Percentiles rank a stretch among this genome's conserved stretches.
Conservation (phyloP, 768 basidiomycete species). For the Mycena indigotica region DNA sequence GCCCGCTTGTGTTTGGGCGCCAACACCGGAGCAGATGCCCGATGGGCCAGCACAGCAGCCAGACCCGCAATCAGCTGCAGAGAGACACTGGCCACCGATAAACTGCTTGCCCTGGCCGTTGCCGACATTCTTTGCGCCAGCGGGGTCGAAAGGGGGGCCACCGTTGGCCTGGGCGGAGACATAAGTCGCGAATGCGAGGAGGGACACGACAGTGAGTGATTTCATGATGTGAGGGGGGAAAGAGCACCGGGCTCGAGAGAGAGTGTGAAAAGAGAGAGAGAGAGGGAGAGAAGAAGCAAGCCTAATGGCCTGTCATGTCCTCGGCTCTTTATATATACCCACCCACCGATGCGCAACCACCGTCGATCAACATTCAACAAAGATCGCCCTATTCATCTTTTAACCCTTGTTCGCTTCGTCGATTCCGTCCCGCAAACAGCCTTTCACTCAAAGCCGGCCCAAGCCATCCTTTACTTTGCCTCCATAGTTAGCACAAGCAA, state of each 20-base stretch:
- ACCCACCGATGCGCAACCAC: no score
- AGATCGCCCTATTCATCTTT: no score
- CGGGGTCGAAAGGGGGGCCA: slow-evolving; percentile 1
- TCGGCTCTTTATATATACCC: no score
- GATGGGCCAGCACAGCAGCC: slow-evolving; percentile 1
- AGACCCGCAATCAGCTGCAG: neutral
- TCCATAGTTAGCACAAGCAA: no score
- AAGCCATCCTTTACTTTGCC: no score
- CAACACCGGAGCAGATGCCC: neutral
- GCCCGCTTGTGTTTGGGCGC: neutral
- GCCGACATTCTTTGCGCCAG: neutral
- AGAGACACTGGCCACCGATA: slow-evolving; percentile 1
- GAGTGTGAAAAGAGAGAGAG: neutral
- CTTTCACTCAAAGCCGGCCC: no score
- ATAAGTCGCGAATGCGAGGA: neutral
- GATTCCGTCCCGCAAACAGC: no score
- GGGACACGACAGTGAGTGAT: neutral
- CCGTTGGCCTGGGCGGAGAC: neutral
- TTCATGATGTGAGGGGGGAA: neutral
- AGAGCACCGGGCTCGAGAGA: slow-evolving; percentile 1
- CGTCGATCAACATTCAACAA: no score
- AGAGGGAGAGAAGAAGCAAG: no score
- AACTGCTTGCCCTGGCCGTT: slow-evolving; percentile 1
- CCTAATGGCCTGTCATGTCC: no score
- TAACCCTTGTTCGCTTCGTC: no score